Evolutionary conservation across 106 monocot genomes (phyloP).

Genomic region (Allium fistulosum): DNA sequence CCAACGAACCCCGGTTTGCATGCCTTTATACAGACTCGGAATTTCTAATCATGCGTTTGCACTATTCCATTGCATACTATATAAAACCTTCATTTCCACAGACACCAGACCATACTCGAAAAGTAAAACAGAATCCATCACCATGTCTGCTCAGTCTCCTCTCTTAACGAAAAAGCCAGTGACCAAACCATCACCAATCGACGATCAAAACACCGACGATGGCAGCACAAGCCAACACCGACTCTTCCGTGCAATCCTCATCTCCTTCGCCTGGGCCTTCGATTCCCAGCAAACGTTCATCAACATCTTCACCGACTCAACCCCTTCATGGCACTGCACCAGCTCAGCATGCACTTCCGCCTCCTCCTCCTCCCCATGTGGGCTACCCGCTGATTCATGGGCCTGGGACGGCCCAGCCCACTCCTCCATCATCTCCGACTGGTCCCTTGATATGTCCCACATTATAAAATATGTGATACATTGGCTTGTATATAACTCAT

Average conservation of each 20-base stretch:
- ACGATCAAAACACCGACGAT: neutral
- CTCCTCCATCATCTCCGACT: constrained; percentile 48
- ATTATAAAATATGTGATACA: too few relatives aligned
- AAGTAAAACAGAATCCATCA: too few relatives aligned
- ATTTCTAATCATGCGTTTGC: too few relatives aligned
- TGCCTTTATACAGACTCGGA: too few relatives aligned
- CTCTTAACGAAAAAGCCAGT: neutral
- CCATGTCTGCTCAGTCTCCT: neutral
- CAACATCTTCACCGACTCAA: constrained; percentile 2
- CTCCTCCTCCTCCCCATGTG: constrained; percentile 13
- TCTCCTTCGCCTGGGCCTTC: neutral
- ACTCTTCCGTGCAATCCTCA: neutral
- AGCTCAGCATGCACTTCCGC: neutral
- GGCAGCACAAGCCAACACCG: neutral
- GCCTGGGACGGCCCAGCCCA: constrained; percentile 28
- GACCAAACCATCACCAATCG: neutral
- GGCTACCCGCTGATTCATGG: constrained; percentile 32
- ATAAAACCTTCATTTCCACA: too few relatives aligned
- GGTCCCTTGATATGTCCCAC: too few relatives aligned
- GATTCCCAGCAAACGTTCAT: constrained; percentile 7
- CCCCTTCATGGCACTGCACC: constrained; percentile 45
- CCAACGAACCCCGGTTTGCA: too few relatives aligned
- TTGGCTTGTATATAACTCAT: too few relatives aligned
- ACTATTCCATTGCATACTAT: too few relatives aligned
- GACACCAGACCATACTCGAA: too few relatives aligned